Evolutionary conservation across 2,329 filamentous ascomycete species (phyloP).

Genomic region (Passalora sequoiae): DNA sequence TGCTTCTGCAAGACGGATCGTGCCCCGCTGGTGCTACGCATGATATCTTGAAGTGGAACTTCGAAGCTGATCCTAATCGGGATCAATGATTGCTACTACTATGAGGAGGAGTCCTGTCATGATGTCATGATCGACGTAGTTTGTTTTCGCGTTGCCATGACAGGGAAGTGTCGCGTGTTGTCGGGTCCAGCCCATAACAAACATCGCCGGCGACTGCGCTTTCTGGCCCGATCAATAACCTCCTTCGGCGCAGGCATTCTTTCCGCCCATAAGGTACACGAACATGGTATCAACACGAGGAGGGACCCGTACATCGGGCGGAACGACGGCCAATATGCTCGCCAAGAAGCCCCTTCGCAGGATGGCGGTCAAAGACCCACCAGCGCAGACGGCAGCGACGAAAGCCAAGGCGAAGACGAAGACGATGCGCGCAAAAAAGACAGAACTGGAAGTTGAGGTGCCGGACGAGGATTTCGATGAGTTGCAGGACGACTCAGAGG

Average conservation of each 20-base stretch:
- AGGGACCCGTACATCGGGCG: constrained; percentile 24
- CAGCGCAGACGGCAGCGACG: constrained; percentile 9
- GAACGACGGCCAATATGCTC: constrained; percentile 23
- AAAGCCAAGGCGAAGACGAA: constrained; percentile 12
- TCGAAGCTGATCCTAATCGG: too few relatives aligned
- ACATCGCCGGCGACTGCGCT: constrained; percentile 4
- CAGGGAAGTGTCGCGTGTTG: neutral
- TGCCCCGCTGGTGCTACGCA: too few relatives aligned
- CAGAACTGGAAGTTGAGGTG: constrained; percentile 8
- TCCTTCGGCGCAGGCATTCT: neutral
- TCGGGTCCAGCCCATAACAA: neutral
- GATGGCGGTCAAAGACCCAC: constrained; percentile 25
- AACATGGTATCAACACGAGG: constrained; percentile 36
- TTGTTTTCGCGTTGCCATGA: neutral
- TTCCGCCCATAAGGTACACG: neutral
- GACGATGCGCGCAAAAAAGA: constrained; percentile 22
- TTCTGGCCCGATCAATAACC: too few relatives aligned
- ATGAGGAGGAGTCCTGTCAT: too few relatives aligned
- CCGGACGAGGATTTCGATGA: constrained; percentile 16
- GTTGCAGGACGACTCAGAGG: constrained; percentile 12
- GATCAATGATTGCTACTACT: too few relatives aligned
- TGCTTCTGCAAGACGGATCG: too few relatives aligned
- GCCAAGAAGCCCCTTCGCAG: constrained; percentile 34
- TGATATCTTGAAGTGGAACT: too few relatives aligned
- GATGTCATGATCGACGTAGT: too few relatives aligned